A percentile compares a stretch with the other conserved stretches of the same genome.
Evolutionary conservation across 768 basidiomycete genomes (phyloP).

Genomic region (Hortiboletus flavorubellus): DNA sequence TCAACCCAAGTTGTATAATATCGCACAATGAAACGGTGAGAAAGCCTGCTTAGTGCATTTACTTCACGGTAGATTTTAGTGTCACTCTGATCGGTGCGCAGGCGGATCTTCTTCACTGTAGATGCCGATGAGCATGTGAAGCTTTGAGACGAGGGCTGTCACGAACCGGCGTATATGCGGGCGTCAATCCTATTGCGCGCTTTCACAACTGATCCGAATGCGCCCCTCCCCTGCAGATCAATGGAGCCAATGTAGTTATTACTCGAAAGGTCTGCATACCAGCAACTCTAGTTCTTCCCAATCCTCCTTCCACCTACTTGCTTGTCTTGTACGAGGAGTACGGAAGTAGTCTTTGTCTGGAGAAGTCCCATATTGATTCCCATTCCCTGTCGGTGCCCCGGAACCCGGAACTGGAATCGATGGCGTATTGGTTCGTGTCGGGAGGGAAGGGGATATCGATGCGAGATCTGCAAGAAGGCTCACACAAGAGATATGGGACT

Average conservation of each 20-base stretch:
- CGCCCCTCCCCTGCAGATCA: constrained; percentile 70
- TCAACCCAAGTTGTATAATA: constrained; percentile 95
- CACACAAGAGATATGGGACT: constrained; percentile 53
- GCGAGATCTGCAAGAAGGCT: constrained; percentile 57
- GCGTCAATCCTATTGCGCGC: constrained; percentile 86
- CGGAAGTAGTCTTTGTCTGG: constrained; percentile 68
- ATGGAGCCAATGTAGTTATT: not conserved
- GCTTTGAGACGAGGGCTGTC: not conserved
- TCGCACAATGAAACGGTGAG: constrained; percentile 87
- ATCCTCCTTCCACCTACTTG: constrained; percentile 87
- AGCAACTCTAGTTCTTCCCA: constrained; percentile 91
- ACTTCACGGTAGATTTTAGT: constrained; percentile 90
- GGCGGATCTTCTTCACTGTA: constrained; percentile 83
- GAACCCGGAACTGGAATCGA: constrained; percentile 27
- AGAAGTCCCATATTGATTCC: constrained; percentile 41
- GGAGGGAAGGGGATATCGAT: constrained; percentile 34
- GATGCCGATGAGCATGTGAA: not conserved
- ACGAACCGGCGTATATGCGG: constrained; percentile 75
- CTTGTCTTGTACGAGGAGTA: constrained; percentile 40
- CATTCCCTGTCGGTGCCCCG: constrained; percentile 48
- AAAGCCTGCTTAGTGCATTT: constrained; percentile 80
- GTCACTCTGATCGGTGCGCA: constrained; percentile 75
- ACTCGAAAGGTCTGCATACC: constrained; percentile 34
- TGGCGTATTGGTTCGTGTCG: constrained; percentile 14
- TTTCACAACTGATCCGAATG: constrained; percentile 93